phyloP scores from a whole-genome alignment of 257 asterid species.

The Solanum ossicruentum region DNA sequence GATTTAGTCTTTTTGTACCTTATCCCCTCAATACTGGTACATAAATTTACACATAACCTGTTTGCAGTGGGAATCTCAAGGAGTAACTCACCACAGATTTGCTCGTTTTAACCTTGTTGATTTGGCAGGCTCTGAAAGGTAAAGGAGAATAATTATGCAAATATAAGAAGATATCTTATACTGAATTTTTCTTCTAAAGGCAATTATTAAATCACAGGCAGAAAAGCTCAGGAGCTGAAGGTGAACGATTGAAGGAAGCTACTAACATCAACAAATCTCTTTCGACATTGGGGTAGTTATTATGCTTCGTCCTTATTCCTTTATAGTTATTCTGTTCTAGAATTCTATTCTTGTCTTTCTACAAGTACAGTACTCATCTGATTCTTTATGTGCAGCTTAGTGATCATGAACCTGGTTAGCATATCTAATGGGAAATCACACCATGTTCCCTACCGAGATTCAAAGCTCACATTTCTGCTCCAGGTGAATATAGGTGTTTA shows the following conservation, averaged over 20 bases:
- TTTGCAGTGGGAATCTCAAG: slow-evolving; percentile 80
- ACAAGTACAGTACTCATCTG: background rate
- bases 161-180: background rate
- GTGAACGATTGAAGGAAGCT: slow-evolving; percentile 95
- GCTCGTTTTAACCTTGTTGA: slow-evolving; percentile 95
- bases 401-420: slow-evolving; percentile 91
- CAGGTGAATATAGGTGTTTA: slow-evolving; percentile 48
- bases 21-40: background rate
- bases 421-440: slow-evolving; percentile 79
- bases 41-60: background rate
- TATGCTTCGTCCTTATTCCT: slow-evolving; percentile 4
- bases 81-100: slow-evolving; percentile 84
- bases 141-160: background rate
- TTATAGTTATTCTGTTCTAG: background rate
- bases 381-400: slow-evolving; percentile 49
- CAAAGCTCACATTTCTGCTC: slow-evolving; percentile 96
- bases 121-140: slow-evolving; percentile 99
- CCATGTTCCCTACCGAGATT: slow-evolving; percentile 95
- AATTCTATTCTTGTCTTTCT: background rate
- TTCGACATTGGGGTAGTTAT: slow-evolving; percentile 82
- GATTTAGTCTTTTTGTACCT: background rate
- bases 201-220: slow-evolving; percentile 42
- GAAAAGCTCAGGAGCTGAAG: slow-evolving; percentile 99
- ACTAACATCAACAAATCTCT: slow-evolving; percentile 95
- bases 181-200: background rate